Conservation (phyloP, 1,284 basidiomycete genomes). For the Meripilus lineatus region DNA sequence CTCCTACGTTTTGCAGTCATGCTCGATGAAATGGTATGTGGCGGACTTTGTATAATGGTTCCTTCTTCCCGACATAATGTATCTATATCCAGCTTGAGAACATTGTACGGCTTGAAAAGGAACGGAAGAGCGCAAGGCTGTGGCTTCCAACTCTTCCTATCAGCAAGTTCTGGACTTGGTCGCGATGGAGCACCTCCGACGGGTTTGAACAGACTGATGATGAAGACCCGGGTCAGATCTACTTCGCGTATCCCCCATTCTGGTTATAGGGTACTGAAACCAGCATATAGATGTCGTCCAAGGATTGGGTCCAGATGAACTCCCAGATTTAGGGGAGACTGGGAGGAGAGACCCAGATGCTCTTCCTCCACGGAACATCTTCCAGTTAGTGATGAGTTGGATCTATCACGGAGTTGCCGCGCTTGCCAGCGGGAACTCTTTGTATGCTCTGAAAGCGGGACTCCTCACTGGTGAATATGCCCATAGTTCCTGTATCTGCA, state of each 20-base stretch:
- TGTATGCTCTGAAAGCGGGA: constrained; percentile 81
- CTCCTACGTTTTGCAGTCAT: constrained; percentile 22
- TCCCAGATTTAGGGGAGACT: constrained; percentile 50
- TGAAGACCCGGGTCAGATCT: constrained; percentile 44
- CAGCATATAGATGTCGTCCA: constrained; percentile 47
- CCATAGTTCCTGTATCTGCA: background rate
- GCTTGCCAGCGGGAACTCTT: constrained; percentile 50
- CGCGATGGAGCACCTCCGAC: constrained; percentile 44
- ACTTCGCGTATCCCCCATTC: background rate
- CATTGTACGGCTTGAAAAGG: constrained; percentile 53
- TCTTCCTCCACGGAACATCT: constrained; percentile 55
- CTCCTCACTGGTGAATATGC: constrained; percentile 52
- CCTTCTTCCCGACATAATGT: constrained; percentile 1
- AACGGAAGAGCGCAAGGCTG: constrained; percentile 43
- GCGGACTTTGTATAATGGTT: background rate
- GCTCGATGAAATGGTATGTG: constrained; percentile 26
- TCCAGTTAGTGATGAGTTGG: constrained; percentile 47
- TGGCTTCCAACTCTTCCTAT: constrained; percentile 63
- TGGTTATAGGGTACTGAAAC: background rate
- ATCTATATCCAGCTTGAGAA: constrained; percentile 40
- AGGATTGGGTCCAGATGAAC: constrained; percentile 40
- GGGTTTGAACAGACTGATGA: constrained; percentile 43
- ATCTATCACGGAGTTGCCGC: constrained; percentile 37
- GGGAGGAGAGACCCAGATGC: constrained; percentile 69
- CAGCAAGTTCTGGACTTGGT: constrained; percentile 34